phyloP scores from a whole-genome alignment of 129 eudicot genomes.

The Escallonia rubra region DNA sequence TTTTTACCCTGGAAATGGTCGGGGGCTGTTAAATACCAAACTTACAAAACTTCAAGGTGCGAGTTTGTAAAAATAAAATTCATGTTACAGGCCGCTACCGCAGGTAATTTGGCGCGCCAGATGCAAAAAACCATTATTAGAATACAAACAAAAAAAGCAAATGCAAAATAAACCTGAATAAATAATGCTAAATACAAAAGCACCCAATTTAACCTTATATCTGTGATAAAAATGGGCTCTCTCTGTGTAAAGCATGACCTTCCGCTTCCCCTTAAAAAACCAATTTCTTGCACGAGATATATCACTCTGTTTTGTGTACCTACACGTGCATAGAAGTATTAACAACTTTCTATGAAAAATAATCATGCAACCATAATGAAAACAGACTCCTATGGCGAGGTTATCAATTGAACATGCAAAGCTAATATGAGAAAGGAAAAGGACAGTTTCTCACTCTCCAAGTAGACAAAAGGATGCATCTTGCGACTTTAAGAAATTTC shows the following conservation, averaged over 20 bases:
- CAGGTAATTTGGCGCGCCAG: too few relatives aligned
- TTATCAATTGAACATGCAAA: not conserved
- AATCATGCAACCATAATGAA: slow-evolving; percentile 3
- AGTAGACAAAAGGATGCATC: slow-evolving; percentile 79
- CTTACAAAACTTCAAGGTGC: too few relatives aligned
- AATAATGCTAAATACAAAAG: not conserved
- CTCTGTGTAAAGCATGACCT: slow-evolving; percentile 84
- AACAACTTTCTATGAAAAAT: not conserved
- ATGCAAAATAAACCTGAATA: not conserved
- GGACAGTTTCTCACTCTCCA: slow-evolving; percentile 58
- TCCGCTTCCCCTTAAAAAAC: slow-evolving; percentile 65
- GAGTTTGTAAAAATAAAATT: too few relatives aligned
- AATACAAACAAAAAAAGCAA: not conserved
- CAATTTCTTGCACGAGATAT: slow-evolving; percentile 67
- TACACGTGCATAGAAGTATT: slow-evolving; percentile 14
- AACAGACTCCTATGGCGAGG: not conserved
- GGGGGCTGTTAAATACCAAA: too few relatives aligned
- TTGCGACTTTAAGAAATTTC: slow-evolving; percentile 74
- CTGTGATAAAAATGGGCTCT: slow-evolving; percentile 87
- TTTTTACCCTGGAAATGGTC: too few relatives aligned
- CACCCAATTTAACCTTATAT: slow-evolving; percentile 51
- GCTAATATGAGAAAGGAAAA: not conserved
- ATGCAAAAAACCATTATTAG: too few relatives aligned
- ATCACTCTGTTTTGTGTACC: slow-evolving; percentile 57
- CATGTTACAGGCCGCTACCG: too few relatives aligned